These are phyloP conservation scores for Auricularia cornea DNA, from an alignment of 768 basidiomycete species.

Conservation along the genomic window DNA sequence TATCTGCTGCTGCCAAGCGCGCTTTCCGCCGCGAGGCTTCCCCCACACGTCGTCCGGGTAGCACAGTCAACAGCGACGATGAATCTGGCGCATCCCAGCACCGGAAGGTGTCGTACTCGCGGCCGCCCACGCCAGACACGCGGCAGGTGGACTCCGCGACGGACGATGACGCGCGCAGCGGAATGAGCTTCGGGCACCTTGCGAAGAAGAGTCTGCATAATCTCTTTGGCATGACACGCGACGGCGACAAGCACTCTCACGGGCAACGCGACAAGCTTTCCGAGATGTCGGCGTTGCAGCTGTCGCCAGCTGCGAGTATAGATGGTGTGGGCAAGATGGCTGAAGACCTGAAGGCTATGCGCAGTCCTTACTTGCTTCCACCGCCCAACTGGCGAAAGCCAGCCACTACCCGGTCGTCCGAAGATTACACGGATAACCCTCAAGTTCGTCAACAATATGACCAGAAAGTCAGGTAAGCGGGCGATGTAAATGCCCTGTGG, in stretches of 20 bases:
- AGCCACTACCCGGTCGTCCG: neutral
- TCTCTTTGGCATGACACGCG: neutral
- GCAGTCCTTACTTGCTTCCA: neutral
- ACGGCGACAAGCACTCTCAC: neutral
- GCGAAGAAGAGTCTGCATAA: neutral
- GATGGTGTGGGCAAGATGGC: neutral
- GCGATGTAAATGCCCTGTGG: too few relatives aligned
- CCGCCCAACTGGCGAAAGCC: neutral
- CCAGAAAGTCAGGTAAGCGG: neutral
- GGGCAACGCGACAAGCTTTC: neutral
- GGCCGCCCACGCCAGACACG: neutral
- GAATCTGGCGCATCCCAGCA: neutral
- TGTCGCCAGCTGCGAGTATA: neutral
- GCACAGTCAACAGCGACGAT: neutral
- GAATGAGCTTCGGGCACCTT: neutral
- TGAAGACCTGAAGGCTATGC: neutral
- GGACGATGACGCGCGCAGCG: neutral
- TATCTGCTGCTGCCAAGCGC: neutral
- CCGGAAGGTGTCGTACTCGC: neutral
- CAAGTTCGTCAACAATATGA: neutral
- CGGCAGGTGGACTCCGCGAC: neutral
- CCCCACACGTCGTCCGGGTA: neutral
- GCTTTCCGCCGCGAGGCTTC: neutral
- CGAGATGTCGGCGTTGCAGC: neutral
- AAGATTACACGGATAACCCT: neutral